Evolutionary conservation across 345 rosid species (phyloP), one percentile per base, ranked within the genome.

Genomic region (Trapa incisa): DNA sequence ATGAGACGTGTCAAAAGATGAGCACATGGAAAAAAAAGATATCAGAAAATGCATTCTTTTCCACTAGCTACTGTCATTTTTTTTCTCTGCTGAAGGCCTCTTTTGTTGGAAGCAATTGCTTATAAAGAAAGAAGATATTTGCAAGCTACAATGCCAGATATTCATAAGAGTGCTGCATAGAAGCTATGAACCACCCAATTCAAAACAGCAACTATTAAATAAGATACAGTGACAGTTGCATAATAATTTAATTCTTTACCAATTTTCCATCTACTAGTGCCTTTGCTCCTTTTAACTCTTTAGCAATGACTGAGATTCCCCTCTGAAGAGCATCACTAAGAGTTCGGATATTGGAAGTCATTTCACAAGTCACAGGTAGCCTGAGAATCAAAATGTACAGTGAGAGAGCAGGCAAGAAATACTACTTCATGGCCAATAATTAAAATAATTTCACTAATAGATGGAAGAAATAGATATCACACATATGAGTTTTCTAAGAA

Each of bases 191-290:
- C 52, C 5, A 2, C 5, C 22, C 56, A 50, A 17, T 53, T 2
- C 10, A 22, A n/a, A 52, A 12, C 60, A n/a, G 60, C 5, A 22
- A n/a, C 5, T 3, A 5, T 10, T 5, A 58, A 35, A 58, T 58
- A 35, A 11, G 63, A 58, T 11, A 32, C 11, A 5, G 5, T 58
- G 17, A 33, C 9, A 65, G 56, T 47, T 54, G 62, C 61, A 72
- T 66, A 57, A 41, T 39, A 41, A 63, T 22, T 67, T 36, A 61
- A 33, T 32, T 69, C 60, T 85, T 80, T 76, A 93, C 97, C 96
- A 88, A 79, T 63, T 78, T 80, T 52, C 98, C 96, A 81, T 93
- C 91, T 71, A 90, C 75, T 78, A 90, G 47, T 22, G 96, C 89
- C 78, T 72, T 88, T 70, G 94, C 92, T 78, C 72, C 76, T 68